Conservation (phyloP, 1,284 basidiomycete species). For the Tilletia setariae region DNA sequence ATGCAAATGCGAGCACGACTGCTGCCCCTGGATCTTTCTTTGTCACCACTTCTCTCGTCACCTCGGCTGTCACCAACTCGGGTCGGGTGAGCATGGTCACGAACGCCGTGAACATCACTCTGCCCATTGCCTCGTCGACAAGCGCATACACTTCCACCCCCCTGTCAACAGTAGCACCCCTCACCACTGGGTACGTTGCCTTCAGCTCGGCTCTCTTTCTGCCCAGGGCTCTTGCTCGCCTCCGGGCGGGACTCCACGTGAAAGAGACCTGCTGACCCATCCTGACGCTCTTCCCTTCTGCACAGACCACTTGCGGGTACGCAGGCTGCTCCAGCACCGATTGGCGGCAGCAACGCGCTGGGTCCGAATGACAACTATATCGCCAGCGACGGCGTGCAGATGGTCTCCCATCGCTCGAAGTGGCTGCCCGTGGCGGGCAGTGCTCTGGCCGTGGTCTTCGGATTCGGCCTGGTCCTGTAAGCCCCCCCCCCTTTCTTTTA, state of each 20-base stretch:
- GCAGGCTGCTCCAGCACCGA: conserved; percentile 17
- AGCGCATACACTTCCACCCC: not conserved
- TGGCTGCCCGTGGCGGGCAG: too few species aligned
- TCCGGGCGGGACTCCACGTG: not conserved
- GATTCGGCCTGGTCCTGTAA: too few species aligned
- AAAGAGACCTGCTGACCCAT: conserved; percentile 12
- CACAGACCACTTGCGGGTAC: conserved; percentile 18
- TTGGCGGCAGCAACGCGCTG: not conserved
- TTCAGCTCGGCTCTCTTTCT: not conserved
- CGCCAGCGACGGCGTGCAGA: not conserved
- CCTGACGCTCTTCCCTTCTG: not conserved
- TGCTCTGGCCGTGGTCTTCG: too few species aligned
- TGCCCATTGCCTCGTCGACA: not conserved
- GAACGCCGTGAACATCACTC: not conserved
- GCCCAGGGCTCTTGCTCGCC: not conserved
- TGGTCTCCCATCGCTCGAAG: too few species aligned
- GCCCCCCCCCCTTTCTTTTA: too few species aligned
- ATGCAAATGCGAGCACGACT: not conserved
- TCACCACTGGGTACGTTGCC: not conserved
- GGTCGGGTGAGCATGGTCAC: too few species aligned
- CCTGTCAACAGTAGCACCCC: not conserved
- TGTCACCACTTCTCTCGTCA: not conserved
- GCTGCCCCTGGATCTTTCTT: too few species aligned
- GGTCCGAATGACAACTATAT: conserved; percentile 22
- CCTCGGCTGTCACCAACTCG: not conserved